These are phyloP conservation scores for Eutrema heterophyllum DNA, from an alignment of 345 rosid genomes.

Conservation along the genomic window DNA sequence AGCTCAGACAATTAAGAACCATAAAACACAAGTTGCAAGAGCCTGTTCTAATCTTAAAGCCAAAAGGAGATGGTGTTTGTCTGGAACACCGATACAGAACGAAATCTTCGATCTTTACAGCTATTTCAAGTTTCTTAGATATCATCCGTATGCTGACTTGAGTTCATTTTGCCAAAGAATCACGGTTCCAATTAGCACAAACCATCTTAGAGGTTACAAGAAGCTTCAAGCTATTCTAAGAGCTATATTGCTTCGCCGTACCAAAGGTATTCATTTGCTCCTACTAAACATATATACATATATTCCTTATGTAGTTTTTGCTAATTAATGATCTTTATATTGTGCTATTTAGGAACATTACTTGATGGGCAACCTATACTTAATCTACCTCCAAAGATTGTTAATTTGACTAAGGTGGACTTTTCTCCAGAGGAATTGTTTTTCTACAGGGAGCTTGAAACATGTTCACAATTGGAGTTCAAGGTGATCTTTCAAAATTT, in stretches of 20 bases:
- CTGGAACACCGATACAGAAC: conserved; percentile 93
- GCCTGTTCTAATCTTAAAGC: conserved; percentile 85
- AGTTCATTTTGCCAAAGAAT: conserved; percentile 45
- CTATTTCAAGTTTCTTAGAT: conserved; percentile 84
- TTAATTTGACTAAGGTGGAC: conserved; percentile 48
- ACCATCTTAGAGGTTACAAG: conserved; percentile 63
- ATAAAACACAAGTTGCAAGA: conserved; percentile 75
- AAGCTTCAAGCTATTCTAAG: conserved; percentile 81
- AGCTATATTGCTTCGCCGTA: conserved; percentile 80
- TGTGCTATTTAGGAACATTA: conserved; percentile 51
- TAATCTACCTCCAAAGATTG: conserved; percentile 62
- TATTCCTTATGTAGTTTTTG: background rate
- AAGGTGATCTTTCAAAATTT: conserved; percentile 37
- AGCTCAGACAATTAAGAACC: conserved; percentile 86
- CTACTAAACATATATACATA: background rate
- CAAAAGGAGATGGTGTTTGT: conserved; percentile 86
- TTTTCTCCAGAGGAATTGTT: conserved; percentile 64
- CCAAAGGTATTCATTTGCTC: conserved; percentile 53
- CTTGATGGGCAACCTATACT: conserved; percentile 76
- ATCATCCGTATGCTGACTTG: conserved; percentile 61
- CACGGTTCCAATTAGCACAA: conserved; percentile 51
- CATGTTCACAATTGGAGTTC: conserved; percentile 54
- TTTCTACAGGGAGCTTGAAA: conserved; percentile 68
- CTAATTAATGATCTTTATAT: background rate
- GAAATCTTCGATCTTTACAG: conserved; percentile 72